A percentile compares a stretch with the other conserved stretches of the same genome.
These are phyloP conservation scores for Blastocrithidia nonstop DNA, from an alignment of 208 protist species.

Conservation along the genomic window DNA sequence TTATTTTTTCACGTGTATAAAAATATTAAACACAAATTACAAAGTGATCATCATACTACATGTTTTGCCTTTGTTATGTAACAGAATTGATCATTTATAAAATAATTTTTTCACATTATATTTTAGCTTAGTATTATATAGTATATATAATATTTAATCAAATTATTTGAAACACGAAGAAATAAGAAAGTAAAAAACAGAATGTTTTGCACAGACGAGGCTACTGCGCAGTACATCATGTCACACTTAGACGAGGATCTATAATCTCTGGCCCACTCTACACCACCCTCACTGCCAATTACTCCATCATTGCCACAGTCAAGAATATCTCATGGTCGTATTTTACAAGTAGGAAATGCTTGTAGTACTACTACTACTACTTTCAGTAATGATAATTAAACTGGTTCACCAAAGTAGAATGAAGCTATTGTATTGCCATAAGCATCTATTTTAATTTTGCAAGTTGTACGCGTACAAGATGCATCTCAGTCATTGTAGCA, in stretches of 20 bases:
- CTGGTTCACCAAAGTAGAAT: too few species aligned
- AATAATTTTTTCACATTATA: too few species aligned
- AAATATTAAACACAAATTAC: not conserved
- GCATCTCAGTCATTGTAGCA: constrained; percentile 33
- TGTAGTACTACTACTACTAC: too few species aligned
- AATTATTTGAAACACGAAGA: not conserved
- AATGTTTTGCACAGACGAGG: constrained; percentile 5
- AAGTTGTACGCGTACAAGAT: constrained; percentile 44
- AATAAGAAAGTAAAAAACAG: not conserved
- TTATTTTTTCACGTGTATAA: not conserved
- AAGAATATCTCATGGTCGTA: too few species aligned
- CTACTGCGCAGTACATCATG: constrained; percentile 14
- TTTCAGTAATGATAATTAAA: too few species aligned
- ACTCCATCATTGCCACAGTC: not conserved
- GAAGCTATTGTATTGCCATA: too few species aligned
- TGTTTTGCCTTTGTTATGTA: too few species aligned
- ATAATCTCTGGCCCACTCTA: constrained; percentile 13
- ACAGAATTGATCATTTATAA: too few species aligned
- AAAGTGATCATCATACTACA: too few species aligned
- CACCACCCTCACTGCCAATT: not conserved
- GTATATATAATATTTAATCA: too few species aligned
- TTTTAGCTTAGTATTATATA: too few species aligned
- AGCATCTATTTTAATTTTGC: constrained; percentile 10
- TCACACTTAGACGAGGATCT: constrained; percentile 29
- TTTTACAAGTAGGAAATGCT: too few species aligned